These are phyloP conservation scores for Daldinia concentrica DNA, from an alignment of 495 filamentous ascomycete genomes.

Conservation along the genomic window DNA sequence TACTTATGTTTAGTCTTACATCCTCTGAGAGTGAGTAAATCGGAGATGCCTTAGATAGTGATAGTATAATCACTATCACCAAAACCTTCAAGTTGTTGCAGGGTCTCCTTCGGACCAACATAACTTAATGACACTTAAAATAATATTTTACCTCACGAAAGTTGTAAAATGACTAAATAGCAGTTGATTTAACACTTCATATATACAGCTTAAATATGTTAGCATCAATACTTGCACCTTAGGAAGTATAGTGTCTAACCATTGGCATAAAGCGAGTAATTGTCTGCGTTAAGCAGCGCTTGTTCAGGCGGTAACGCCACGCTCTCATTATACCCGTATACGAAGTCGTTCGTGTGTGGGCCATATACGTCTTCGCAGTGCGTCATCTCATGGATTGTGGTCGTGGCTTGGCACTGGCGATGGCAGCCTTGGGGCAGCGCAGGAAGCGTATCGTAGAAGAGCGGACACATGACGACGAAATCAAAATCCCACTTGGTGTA, in stretches of 20 bases:
- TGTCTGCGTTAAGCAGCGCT: conserved; percentile 67
- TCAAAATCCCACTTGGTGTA: conserved; percentile 31
- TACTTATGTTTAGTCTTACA: too few relatives aligned
- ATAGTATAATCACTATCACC: too few relatives aligned
- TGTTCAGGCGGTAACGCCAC: conserved; percentile 50
- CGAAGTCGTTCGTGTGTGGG: conserved; percentile 60
- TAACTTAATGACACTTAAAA: too few relatives aligned
- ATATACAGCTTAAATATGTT: conserved; percentile 24
- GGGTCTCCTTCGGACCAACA: too few relatives aligned
- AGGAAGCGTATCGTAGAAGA: conserved; percentile 50
- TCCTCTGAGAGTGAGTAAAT: too few relatives aligned
- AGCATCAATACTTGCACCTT: background rate
- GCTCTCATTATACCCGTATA: conserved; percentile 64
- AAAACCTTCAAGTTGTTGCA: too few relatives aligned
- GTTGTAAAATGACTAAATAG: too few relatives aligned
- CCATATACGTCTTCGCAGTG: conserved; percentile 58
- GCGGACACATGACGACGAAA: conserved; percentile 30
- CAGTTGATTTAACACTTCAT: conserved; percentile 23
- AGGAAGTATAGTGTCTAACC: conserved; percentile 37
- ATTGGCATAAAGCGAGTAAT: conserved; percentile 68
- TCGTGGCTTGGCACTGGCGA: conserved; percentile 64
- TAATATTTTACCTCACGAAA: too few relatives aligned
- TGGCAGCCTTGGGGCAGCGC: conserved; percentile 60
- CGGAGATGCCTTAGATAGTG: too few relatives aligned
- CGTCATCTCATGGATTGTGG: conserved; percentile 69